Conservation (phyloP, 2,329 filamentous ascomycete genomes). For the Claviceps capensis region DNA sequence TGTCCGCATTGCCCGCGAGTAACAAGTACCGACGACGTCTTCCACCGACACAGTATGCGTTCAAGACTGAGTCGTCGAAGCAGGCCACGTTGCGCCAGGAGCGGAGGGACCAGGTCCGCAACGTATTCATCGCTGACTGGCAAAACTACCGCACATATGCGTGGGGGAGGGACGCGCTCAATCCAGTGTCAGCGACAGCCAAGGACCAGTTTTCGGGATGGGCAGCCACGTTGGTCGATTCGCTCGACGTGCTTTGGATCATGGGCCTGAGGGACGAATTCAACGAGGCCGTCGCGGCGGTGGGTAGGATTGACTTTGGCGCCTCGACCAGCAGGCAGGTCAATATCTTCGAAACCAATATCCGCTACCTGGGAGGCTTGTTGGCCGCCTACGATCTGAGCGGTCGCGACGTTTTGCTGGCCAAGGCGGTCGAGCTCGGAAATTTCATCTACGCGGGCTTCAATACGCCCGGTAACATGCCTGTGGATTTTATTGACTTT, state of each 20-base stretch:
- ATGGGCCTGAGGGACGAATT: constrained; percentile 56
- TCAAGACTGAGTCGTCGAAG: not conserved
- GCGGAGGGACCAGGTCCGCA: not conserved
- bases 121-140: constrained; percentile 9
- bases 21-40: not conserved
- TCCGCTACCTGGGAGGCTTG: constrained; percentile 56
- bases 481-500: constrained; percentile 35
- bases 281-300: constrained; percentile 44
- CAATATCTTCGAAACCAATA: constrained; percentile 59
- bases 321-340: constrained; percentile 32
- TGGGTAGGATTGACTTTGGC: constrained; percentile 47
- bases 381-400: constrained; percentile 58
- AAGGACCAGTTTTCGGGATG: constrained; percentile 51
- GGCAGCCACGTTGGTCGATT: constrained; percentile 54
- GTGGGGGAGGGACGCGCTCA: constrained; percentile 51
- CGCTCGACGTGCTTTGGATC: constrained; percentile 60
- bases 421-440: constrained; percentile 49
- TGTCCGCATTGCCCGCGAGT: not conserved
- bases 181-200: constrained; percentile 36
- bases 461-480: constrained; percentile 56
- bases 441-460: constrained; percentile 53
- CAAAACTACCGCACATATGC: constrained; percentile 46
- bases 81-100: not conserved
- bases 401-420: constrained; percentile 37
- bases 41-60: not conserved